phyloP scores from a whole-genome alignment of 176 grass and related monocot genomes.

The Musa beccarii region DNA sequence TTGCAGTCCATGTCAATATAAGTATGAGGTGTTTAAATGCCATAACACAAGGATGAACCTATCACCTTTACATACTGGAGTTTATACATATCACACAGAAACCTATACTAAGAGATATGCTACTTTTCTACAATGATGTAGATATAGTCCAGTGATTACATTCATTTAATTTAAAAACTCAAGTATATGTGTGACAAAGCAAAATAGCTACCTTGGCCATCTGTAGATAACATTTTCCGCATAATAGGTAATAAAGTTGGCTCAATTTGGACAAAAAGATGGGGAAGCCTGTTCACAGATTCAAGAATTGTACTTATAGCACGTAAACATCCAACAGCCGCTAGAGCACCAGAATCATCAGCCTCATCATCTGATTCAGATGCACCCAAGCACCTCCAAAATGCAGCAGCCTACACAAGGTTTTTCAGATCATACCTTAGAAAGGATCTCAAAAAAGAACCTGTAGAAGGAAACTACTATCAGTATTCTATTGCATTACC shows the following conservation, averaged over 20 bases:
- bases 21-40: too few species aligned
- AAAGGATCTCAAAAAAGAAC: background rate
- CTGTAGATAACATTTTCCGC: conserved; percentile 68
- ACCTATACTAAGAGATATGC: too few species aligned
- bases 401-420: conserved; percentile 53
- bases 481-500: conserved; percentile 22
- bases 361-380: conserved; percentile 76
- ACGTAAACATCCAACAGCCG: conserved; percentile 86
- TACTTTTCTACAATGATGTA: background rate
- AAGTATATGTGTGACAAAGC: background rate
- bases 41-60: too few species aligned
- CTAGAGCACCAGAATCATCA: conserved; percentile 83
- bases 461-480: background rate
- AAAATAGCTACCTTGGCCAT: conserved; percentile 60
- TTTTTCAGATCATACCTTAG: background rate
- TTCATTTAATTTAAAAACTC: background rate
- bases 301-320: conserved; percentile 95
- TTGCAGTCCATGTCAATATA: too few species aligned
- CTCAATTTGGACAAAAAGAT: conserved; percentile 78
- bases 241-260: conserved; percentile 76
- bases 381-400: conserved; percentile 75
- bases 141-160: background rate
- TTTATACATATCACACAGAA: too few species aligned
- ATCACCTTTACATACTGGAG: too few species aligned
- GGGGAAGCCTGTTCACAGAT: conserved; percentile 77